These are phyloP conservation scores for Penicillium sp. DNA, from an alignment of 2,329 filamentous ascomycete genomes.

Conservation along the genomic window DNA sequence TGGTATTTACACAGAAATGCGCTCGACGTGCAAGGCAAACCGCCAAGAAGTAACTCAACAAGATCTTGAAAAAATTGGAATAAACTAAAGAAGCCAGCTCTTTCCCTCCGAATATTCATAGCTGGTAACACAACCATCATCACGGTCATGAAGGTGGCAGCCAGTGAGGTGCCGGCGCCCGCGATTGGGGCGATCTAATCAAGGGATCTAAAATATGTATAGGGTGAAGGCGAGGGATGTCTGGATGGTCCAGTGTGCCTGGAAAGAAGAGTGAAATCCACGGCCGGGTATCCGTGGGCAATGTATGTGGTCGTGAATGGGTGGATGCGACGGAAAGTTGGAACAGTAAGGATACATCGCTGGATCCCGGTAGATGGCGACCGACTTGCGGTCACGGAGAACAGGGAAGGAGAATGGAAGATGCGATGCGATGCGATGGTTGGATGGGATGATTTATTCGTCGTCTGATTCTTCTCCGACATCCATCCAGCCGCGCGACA, in stretches of 20 bases:
- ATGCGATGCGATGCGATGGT: not conserved
- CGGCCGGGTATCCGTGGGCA: not conserved
- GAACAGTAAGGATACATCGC: not conserved
- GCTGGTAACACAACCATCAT: constrained; percentile 21
- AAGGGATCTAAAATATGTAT: constrained; percentile 22
- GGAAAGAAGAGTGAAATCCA: not conserved
- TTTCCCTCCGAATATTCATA: constrained; percentile 5
- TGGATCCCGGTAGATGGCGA: not conserved
- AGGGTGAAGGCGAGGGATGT: constrained; percentile 13
- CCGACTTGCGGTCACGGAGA: constrained; percentile 10
- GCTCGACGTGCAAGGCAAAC: constrained; percentile 4
- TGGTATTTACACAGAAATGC: constrained; percentile 18
- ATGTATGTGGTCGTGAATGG: not conserved
- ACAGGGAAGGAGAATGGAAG: constrained; percentile 9
- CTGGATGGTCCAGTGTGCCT: constrained; percentile 6
- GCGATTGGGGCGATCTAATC: constrained; percentile 16
- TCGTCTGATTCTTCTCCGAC: constrained; percentile 23
- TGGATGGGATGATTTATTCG: constrained; percentile 11
- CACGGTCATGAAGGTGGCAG: constrained; percentile 18
- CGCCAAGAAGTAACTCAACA: not conserved
- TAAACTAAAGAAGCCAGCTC: constrained; percentile 10
- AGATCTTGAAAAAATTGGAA: not conserved
- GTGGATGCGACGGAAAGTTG: constrained; percentile 2
- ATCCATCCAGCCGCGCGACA: constrained; percentile 66
- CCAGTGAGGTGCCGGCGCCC: constrained; percentile 8